Evolutionary conservation across 306 rosid genomes (phyloP), one percentile per base, ranked within the genome.

Genomic region (Delonix regia): DNA sequence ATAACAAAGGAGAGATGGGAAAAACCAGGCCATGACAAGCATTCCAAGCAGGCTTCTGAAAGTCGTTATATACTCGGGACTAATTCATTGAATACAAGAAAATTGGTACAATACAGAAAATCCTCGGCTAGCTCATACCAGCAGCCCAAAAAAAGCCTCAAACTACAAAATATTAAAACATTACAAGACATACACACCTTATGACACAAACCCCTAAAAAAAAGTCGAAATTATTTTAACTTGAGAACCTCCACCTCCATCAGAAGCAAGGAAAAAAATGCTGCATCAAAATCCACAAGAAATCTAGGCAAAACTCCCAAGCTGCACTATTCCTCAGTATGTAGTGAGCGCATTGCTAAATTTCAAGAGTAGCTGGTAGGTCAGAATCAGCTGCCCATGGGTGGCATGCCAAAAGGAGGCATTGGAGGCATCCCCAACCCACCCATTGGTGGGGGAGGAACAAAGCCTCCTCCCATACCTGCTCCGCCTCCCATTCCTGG

Each of bases 321-420:
- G 75, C 83, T 19, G 83, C 77, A 49, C 77, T 83, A 56, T 78
- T 53, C 80, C 86, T 53, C 59, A 24, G 16, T 39, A 49, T 82
- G 79, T 80, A 62, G 74, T 38, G 74, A 74, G 75, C 41, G 42
- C 60, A 74, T 34, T 38, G 61, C 68, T 60, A 21, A 65, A 77
- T 53, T 62, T 55, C 30, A 73, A 34, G 7, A 16, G 41, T 75
- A 45, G 70, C 22, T 67, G 6, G 68, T 56, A 4, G 53, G 67
- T 90, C 88, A 94, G 84, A 89, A 94, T 87, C 89, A 81, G 79
- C 94, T 87, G 28, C 98, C 98, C 99, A 92, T 95, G 18, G 99
- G 93, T 70, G 98, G 98, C 99, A 92, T 95, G 76, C 99, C 99
- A 74, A 61, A 95, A 38, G 98, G 97, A 60, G 99, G 99, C 99